Conservation (phyloP, 495 filamentous ascomycete species). For the Neurospora discreta region DNA sequence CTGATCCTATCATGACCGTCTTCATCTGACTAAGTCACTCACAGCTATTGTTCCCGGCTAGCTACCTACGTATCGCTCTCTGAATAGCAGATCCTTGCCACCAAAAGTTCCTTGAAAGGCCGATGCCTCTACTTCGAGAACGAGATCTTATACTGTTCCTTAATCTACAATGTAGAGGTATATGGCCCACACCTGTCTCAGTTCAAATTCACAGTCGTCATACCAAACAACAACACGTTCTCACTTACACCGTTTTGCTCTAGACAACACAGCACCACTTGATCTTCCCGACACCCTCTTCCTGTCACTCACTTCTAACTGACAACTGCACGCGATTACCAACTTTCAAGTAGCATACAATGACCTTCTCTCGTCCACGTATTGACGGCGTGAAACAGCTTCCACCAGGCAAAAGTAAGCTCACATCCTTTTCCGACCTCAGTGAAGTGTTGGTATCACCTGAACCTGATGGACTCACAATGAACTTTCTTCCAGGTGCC, state of each 20-base stretch:
- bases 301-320: neutral
- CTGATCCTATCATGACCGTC: neutral
- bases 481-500: fast-evolving
- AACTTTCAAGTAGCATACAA: neutral
- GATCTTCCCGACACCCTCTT: neutral
- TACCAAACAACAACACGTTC: neutral
- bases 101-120: neutral
- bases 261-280: neutral
- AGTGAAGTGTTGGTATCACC: neutral
- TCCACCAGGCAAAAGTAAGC: fast-evolving
- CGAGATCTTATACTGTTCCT: neutral
- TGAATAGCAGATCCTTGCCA: neutral
- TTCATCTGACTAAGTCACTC: neutral
- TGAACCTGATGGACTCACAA: neutral
- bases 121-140: neutral
- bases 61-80: neutral
- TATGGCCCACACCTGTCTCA: neutral
- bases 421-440: neutral
- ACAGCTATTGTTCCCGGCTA: neutral
- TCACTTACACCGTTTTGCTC: neutral
- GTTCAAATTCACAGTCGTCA: neutral
- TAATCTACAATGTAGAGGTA: neutral
- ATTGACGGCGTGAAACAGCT: too few species aligned
- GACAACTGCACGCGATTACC: neutral
- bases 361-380: neutral